Base-by-base conservation (phyloP, 345 rosid genomes). In the Hibiscus mutabilis region DNA sequence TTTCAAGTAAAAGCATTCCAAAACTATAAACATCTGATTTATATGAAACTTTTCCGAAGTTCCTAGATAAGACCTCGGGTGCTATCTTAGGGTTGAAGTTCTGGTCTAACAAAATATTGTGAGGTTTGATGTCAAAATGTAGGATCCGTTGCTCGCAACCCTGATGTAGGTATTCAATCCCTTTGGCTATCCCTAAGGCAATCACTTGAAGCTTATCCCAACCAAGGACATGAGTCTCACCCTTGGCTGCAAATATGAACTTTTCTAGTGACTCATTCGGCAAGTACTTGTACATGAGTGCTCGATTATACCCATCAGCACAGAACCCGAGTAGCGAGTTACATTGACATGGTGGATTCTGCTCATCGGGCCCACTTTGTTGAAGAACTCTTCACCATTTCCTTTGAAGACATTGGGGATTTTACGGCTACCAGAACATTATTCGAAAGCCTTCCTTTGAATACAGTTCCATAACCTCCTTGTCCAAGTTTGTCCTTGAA, bases 1-100 rank as follows among this genome's bases (percentile, higher is more conserved):
- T 57, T 57, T 57, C 60, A 57, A 57, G 60, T 57, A 57, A 13
- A 1, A 57, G 60, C 60, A 22, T 57, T 68, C 60, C 71, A 31
- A 68, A 29, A 68, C 56, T 16, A 22, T 56, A 56, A 56, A 21
- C 31, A 22, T 56, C 60, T 56, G 60, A 56, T 56, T 56, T 56
- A 56, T 22, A 56, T 11, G 60, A 56, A 21, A 22, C 60, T 2
- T 21, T 56, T 22, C 60, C 60, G 18, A 56, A 56, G 60, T 56
- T 56, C 60, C 60, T 56, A 56, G 60, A 56, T 56, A 56, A 22
- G 60, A 56, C 60, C 29, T 56, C 60, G 29, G 29, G 60, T 56
- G 60, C 29, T 56, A 56, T 22, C 60, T 56, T 56, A 56, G 60
- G 60, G 29, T 56, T 21, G 27, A 56, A 56, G 60, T 56, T 56